Evolutionary conservation across 2,329 filamentous ascomycete genomes (phyloP).

Genomic region (Fusarium sp.): DNA sequence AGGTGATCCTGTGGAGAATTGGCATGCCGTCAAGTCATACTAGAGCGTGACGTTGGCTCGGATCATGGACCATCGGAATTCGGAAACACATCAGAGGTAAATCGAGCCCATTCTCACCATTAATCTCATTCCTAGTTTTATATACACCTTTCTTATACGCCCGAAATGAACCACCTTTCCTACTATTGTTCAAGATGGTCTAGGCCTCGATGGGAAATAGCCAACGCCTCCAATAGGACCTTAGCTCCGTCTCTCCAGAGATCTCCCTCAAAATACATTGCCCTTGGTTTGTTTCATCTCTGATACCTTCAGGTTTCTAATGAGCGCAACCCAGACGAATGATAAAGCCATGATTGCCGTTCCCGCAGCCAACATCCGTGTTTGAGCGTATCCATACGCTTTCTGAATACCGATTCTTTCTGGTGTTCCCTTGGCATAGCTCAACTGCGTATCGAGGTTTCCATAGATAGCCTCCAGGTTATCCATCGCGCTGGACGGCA

Average conservation of each 20-base stretch:
- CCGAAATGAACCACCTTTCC: no score
- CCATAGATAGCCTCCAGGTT: conserved; percentile 9
- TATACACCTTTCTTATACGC: no score
- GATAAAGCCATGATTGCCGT: conserved; percentile 38
- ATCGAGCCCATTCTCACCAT: no score
- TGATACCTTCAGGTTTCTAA: conserved; percentile 38
- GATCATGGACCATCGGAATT: no score
- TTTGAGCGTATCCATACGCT: conserved; percentile 28
- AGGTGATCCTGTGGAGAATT: no score
- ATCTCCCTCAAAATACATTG: conserved; percentile 17
- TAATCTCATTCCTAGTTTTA: no score
- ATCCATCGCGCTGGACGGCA: not conserved
- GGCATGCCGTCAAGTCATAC: no score
- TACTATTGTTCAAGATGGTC: no score
- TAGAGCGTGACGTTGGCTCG: no score
- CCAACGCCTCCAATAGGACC: not conserved
- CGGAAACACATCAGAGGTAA: no score
- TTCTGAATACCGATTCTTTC: conserved; percentile 23
- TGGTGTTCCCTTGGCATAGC: conserved; percentile 1
- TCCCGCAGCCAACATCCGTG: conserved; percentile 38
- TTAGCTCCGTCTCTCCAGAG: not conserved
- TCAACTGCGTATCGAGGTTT: conserved; percentile 8
- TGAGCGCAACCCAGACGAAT: conserved; percentile 36
- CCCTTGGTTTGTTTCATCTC: conserved; percentile 38
- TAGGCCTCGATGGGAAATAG: rapidly evolving